phyloP scores from a whole-genome alignment of 305 asterid genomes.

The Fraxinus albicans region DNA sequence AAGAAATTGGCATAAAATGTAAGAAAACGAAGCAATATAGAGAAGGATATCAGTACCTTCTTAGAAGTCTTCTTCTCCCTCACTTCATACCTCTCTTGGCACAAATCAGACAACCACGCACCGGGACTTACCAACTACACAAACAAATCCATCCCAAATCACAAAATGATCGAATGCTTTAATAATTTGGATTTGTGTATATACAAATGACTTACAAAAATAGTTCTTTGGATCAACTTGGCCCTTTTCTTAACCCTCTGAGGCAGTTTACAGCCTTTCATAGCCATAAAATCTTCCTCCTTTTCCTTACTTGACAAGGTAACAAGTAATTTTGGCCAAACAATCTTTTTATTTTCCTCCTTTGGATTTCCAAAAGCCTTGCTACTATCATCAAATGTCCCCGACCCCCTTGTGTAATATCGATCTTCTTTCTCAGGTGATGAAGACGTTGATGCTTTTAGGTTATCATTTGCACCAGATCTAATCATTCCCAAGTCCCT shows the following conservation, averaged over 20 bases:
- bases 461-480: conserved; percentile 38
- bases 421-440: conserved; percentile 70
- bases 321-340: conserved; percentile 81
- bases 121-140: conserved; percentile 85
- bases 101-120: conserved; percentile 84
- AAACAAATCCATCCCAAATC: conserved; percentile 12
- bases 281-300: conserved; percentile 86
- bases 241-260: conserved; percentile 98
- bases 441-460: conserved; percentile 41
- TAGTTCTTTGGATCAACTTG: conserved; percentile 75
- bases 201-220: conserved; percentile 50
- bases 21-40: neutral
- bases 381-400: conserved; percentile 49
- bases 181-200: neutral
- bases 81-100: conserved; percentile 94
- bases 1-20: neutral
- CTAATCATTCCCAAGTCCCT: conserved; percentile 53
- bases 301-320: conserved; percentile 80
- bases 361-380: conserved; percentile 39
- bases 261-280: conserved; percentile 93
- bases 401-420: conserved; percentile 56
- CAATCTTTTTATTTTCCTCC: conserved; percentile 54
- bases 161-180: neutral
- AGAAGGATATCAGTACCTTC: conserved; percentile 49
- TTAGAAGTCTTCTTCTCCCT: conserved; percentile 86